Conservation (phyloP, 805 yeast species). For the Nakazawaea wyomingensis region DNA sequence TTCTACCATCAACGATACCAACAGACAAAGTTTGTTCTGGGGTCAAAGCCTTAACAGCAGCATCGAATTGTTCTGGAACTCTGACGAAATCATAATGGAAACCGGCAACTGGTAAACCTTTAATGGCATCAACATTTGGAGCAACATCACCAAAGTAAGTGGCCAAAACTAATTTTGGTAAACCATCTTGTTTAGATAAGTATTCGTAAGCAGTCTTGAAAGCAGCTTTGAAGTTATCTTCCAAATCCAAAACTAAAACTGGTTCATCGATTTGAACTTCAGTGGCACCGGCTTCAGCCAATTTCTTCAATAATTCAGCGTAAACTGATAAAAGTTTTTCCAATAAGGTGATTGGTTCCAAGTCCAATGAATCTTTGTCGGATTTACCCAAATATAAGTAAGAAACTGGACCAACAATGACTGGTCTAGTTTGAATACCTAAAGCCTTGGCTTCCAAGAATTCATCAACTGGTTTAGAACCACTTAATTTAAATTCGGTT, state of each 20-base stretch:
- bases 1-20: constrained; percentile 98
- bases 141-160: constrained; percentile 98
- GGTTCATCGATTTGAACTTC: constrained; percentile 98
- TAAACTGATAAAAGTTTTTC: constrained; percentile 91
- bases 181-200: constrained; percentile 59
- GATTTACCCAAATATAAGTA: constrained; percentile 95
- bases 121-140: constrained; percentile 89
- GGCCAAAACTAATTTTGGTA: constrained; percentile 79
- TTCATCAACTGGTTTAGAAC: constrained; percentile 95
- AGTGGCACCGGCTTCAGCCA: constrained; percentile 91
- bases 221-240: constrained; percentile 76
- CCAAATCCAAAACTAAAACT: constrained; percentile 88
- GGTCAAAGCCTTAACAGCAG: constrained; percentile 61
- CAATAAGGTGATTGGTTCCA: constrained; percentile 87
- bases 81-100: constrained; percentile 96
- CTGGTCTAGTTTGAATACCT: constrained; percentile 98
- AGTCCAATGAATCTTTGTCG: constrained; percentile 94
- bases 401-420: constrained; percentile 93
- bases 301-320: constrained; percentile 80
- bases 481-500: constrained; percentile 93
- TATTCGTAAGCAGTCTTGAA: constrained; percentile 82
- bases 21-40: constrained; percentile 80
- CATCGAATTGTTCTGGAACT: constrained; percentile 92
- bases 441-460: constrained; percentile 95
- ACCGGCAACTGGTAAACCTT: constrained; percentile 88